Evolutionary conservation across 2,329 filamentous ascomycete species (phyloP).

Genomic region (Pseudophaeomoniella oleicola): DNA sequence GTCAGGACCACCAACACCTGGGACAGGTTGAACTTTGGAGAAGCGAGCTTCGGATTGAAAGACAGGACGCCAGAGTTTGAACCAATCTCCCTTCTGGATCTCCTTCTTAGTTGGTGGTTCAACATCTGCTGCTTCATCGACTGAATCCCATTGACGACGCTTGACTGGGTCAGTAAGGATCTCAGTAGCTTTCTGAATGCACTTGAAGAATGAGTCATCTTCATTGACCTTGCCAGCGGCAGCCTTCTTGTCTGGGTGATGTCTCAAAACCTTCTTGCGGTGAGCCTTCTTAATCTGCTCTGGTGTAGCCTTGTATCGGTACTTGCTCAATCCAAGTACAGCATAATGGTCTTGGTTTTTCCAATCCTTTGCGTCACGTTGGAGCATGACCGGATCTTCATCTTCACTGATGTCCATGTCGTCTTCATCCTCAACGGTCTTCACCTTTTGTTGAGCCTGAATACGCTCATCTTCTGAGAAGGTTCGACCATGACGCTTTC

Average conservation of each 20-base stretch:
- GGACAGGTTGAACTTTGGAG: slow-evolving; percentile 81
- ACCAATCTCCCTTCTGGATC: slow-evolving; percentile 69
- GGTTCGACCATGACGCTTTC: slow-evolving; percentile 85
- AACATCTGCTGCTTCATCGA: slow-evolving; percentile 85
- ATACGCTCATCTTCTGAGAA: slow-evolving; percentile 98
- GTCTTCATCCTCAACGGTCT: slow-evolving; percentile 88
- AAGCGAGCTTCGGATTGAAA: slow-evolving; percentile 91
- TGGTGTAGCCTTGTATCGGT: slow-evolving; percentile 83
- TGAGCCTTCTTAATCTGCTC: slow-evolving; percentile 98
- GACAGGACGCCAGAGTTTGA: slow-evolving; percentile 82
- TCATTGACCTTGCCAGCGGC: slow-evolving; percentile 71
- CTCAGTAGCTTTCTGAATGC: slow-evolving; percentile 96
- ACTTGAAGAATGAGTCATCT: slow-evolving; percentile 98
- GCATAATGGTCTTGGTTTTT: slow-evolving; percentile 99
- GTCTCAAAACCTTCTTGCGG: slow-evolving; percentile 98
- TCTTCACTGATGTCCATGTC: slow-evolving; percentile 83
- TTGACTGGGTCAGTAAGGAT: slow-evolving; percentile 82
- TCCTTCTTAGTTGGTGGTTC: slow-evolving; percentile 90
- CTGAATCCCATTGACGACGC: slow-evolving; percentile 90
- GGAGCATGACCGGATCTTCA: slow-evolving; percentile 84
- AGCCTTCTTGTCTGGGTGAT: slow-evolving; percentile 98
- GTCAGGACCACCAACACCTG: slow-evolving; percentile 69
- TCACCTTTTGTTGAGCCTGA: slow-evolving; percentile 84
- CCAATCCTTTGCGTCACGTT: slow-evolving; percentile 96
- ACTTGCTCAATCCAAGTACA: slow-evolving; percentile 81